Evolutionary conservation across 352 stramenopile genomes (phyloP).

Genomic region (Pythium biforme): DNA sequence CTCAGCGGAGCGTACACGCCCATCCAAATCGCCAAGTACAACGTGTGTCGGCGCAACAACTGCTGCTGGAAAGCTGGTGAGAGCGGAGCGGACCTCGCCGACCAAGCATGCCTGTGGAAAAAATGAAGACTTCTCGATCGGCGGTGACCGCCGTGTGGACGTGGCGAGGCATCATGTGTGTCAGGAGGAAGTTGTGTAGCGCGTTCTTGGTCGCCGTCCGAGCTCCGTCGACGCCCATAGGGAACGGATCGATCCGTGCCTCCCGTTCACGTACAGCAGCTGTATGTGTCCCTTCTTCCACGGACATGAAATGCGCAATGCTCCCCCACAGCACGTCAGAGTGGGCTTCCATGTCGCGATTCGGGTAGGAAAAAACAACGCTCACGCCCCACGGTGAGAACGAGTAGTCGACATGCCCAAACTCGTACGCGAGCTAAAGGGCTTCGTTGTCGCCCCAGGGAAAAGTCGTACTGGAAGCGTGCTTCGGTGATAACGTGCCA

Average conservation of each 20-base stretch:
- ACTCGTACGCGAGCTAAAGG: constrained; percentile 70
- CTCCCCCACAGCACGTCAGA: constrained; percentile 60
- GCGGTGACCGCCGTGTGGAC: background rate
- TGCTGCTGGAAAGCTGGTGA: background rate
- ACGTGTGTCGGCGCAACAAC: constrained; percentile 1
- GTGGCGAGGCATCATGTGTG: constrained; percentile 49
- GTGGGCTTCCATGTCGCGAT: constrained; percentile 52
- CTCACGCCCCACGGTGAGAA: constrained; percentile 69
- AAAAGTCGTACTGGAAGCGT: constrained; percentile 50
- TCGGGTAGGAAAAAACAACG: constrained; percentile 40
- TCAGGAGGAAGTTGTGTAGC: constrained; percentile 48
- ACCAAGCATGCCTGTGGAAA: constrained; percentile 6
- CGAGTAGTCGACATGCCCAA: constrained; percentile 48
- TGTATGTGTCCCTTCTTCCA: constrained; percentile 21
- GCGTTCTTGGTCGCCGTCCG: constrained; percentile 20
- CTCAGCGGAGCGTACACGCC: background rate
- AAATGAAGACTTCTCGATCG: background rate
- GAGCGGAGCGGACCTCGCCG: background rate
- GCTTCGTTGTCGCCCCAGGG: constrained; percentile 46
- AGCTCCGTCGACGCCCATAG: constrained; percentile 21
- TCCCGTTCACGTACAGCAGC: constrained; percentile 61
- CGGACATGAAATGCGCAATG: constrained; percentile 55
- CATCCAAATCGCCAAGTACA: background rate
- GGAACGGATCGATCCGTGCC: constrained; percentile 47
- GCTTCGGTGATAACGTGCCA: constrained; percentile 51